Percentiles rank a stretch among this genome's conserved stretches.
These are phyloP conservation scores for Capsella bursapastoris DNA, from an alignment of 345 rosid genomes.

Conservation along the genomic window DNA sequence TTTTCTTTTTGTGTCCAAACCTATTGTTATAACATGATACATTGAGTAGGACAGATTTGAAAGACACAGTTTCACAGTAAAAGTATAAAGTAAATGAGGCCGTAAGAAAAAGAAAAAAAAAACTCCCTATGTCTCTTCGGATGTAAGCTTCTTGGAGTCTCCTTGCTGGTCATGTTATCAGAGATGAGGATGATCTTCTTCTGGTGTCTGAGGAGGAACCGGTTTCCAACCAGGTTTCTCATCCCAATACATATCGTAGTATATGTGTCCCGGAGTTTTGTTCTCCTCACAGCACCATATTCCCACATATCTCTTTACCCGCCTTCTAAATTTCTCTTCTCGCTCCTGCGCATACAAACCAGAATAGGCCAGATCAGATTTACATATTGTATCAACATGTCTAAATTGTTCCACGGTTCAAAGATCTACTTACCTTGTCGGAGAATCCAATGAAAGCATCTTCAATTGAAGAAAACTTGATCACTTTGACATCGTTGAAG, in stretches of 20 bases:
- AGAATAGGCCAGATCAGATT: conserved; percentile 22
- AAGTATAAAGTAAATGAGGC: conserved; percentile 11
- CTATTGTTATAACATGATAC: conserved; percentile 13
- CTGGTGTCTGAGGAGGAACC: conserved; percentile 68
- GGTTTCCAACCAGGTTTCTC: conserved; percentile 97
- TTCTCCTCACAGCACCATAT: conserved; percentile 93
- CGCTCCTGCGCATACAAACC: conserved; percentile 51
- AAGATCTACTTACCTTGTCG: conserved; percentile 63
- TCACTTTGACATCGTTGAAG: conserved; percentile 77
- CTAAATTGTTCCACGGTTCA: conserved; percentile 7
- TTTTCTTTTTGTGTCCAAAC: conserved; percentile 23
- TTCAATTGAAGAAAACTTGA: conserved; percentile 88
- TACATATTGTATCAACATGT: conserved; percentile 17
- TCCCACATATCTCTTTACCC: conserved; percentile 80
- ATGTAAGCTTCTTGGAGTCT: conserved; percentile 23
- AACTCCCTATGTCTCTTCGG: conserved; percentile 20
- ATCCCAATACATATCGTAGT: conserved; percentile 97
- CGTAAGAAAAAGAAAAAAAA: conserved; percentile 8
- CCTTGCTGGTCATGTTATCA: conserved; percentile 37
- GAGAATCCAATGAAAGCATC: conserved; percentile 79
- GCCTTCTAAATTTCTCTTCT: conserved; percentile 77
- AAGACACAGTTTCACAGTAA: conserved; percentile 19
- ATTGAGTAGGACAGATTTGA: not conserved
- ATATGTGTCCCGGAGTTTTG: conserved; percentile 86
- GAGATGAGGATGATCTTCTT: conserved; percentile 81